phyloP scores from a whole-genome alignment of 345 rosid species.

The Syzygium aqueum region DNA sequence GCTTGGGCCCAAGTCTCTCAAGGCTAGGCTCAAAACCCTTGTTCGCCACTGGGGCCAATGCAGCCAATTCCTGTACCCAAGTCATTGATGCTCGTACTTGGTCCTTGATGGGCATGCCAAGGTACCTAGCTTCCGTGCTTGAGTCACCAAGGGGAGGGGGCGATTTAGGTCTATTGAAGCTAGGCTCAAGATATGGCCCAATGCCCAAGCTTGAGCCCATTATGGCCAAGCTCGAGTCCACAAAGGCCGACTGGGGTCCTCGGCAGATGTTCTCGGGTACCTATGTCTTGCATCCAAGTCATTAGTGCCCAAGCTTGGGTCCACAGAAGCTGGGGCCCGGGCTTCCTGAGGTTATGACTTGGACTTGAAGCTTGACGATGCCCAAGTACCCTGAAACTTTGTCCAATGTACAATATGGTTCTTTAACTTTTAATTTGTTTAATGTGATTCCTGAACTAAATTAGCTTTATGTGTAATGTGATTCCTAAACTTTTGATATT shows the following conservation, averaged over 20 bases:
- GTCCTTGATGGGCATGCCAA: fast-evolving
- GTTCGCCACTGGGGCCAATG: fast-evolving
- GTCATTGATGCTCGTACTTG: neutral
- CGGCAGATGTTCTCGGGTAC: fast-evolving
- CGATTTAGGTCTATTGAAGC: fast-evolving
- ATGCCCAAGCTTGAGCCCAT: fast-evolving
- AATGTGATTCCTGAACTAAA: too few relatives aligned
- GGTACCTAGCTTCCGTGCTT: fast-evolving
- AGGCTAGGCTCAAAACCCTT: neutral
- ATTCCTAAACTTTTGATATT: too few relatives aligned
- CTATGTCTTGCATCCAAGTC: neutral
- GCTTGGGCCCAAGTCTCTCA: fast-evolving
- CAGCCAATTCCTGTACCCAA: neutral
- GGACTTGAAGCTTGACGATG: too few relatives aligned
- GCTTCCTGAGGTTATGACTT: too few relatives aligned
- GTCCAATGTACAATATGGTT: too few relatives aligned
- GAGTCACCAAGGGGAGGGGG: neutral
- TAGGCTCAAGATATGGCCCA: fast-evolving
- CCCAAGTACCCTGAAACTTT: too few relatives aligned
- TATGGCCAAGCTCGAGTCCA: neutral
- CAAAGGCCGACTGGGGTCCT: neutral
- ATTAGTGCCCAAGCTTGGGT: fast-evolving
- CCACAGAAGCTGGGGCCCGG: neutral
- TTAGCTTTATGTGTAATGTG: too few relatives aligned
- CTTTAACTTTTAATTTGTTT: too few relatives aligned